Evolutionary conservation across 768 basidiomycete species (phyloP), one percentile per base, ranked within the genome.

Genomic region (Russula vinacea): DNA sequence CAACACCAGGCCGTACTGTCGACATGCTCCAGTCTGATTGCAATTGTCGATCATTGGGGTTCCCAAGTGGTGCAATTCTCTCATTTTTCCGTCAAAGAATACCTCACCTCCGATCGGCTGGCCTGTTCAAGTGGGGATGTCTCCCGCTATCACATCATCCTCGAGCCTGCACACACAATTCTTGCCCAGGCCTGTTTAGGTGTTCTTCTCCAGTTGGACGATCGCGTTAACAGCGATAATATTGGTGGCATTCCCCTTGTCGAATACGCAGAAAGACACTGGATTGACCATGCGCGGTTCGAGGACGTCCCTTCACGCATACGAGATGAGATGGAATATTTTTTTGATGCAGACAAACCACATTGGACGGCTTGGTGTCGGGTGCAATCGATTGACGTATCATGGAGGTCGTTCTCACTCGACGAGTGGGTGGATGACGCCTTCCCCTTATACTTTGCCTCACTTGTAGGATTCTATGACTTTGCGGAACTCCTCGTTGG

Each of bases 51-150:
- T 29, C 8, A 33, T 11, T 35, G 35, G 1, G 3, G 2, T 16
- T 58, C 51, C 32, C 17, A 42, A 35, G 29, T 64, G 6, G 62
- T 64, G 8, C 50, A 64, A 6, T 64, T 64, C 6, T 58, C 62
- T 6, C 62, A 63, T 33, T 16, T 53, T 22, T 63, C 62, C 1
- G 62, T 63, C 1, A 57, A 58, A 8, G 62, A 58, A 29, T 63
- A 44, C 26, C 33, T 63, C 4, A 63, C 40, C 0, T 63, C 62
- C 2, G 24, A 39, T 26, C 56, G 33, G 4, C 51, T 58, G 2
- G 42, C 51, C 0, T 10, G n/a, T 24, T 42, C 60, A 35, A 35
- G 16, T 13, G 26, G 33, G 14, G 45, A 54, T 17, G 22, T 54
- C 39, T 61, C 51, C 5, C 22, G 33, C 0, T 61, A 54, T 37